Evolutionary conservation across 495 filamentous ascomycete genomes (phyloP), one percentile per base, ranked within the genome.

Genomic region (Annulohypoxylon stygium): DNA sequence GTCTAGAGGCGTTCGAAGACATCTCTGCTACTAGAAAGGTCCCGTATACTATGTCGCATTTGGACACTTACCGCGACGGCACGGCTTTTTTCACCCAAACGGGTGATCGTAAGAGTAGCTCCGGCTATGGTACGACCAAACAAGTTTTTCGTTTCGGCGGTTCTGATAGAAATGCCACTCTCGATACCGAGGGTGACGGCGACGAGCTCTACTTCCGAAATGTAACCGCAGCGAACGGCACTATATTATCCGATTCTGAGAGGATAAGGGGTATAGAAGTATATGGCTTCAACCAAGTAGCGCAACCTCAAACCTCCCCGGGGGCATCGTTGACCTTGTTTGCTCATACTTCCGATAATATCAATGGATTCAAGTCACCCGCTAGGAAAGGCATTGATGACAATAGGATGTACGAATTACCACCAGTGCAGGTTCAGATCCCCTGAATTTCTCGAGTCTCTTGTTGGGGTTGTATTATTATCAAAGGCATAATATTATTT

Each of bases 61-160:
- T 90, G 11, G 73, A 71, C 7, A 90, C 88, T 1, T 79, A 62
- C 3, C 86, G 89, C 69, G 85, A 87, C 30, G 90, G 89, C 14
- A 85, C 76, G 9, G 89, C 88, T 1, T 76, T 65, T 57, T 91
- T 88, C 74, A 76, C 82, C 16, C 83, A 79, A 74, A 83, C 75
- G 0, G 85, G 85, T 6, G 83, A 82, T 20, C 75, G 77, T 20
- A 85, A 75, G 48, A 79, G 65, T 10, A 84, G 85, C 16, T 83
- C 75, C 33, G 84, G 84, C 14, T 88, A 78, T 54, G 90, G 89
- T 0, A 85, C 81, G n/a, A 86, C 86, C 0, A 80, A 76, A 39
- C 89, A 91, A 71, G 79, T 81, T 10, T 88, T 91, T 69, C 72
- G 69, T 14, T 89, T 91, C 55, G 79, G 78, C 16, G 79, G 78